phyloP scores from a whole-genome alignment of 2,329 filamentous ascomycete species.

The Magnaporthales sp. region DNA sequence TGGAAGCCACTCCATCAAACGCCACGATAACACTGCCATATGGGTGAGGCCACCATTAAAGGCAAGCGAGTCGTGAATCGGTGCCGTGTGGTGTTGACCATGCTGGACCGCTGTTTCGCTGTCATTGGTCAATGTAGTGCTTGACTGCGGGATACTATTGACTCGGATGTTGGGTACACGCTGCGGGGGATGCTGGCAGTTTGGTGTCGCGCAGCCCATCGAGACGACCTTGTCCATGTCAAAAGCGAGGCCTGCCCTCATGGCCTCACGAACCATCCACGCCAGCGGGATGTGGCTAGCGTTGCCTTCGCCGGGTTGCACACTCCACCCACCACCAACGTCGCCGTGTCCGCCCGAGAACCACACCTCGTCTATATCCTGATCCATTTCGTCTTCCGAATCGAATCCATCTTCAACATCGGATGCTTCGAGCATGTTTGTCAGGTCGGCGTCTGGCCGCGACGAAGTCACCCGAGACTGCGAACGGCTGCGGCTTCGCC shows the following conservation, averaged over 20 bases:
- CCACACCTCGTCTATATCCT: conserved; percentile 75
- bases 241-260: conserved; percentile 59
- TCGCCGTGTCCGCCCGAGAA: conserved; percentile 75
- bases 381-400: conserved; percentile 39
- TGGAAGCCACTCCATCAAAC: conserved; percentile 72
- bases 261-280: conserved; percentile 56
- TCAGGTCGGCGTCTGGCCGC: background rate
- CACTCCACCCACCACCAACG: conserved; percentile 68
- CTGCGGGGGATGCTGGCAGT: background rate
- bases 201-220: conserved; percentile 45
- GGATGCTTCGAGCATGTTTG: conserved; percentile 11
- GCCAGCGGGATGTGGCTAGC: conserved; percentile 56
- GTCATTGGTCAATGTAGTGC: background rate
- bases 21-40: conserved; percentile 58
- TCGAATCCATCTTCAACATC: conserved; percentile 27
- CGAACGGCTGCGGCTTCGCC: conserved; percentile 18
- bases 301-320: conserved; percentile 41
- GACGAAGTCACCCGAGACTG: conserved; percentile 21
- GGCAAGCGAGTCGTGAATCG: conserved; percentile 62
- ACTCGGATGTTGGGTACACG: conserved; percentile 24
- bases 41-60: conserved; percentile 50
- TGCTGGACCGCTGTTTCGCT: background rate
- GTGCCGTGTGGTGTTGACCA: conserved; percentile 29
- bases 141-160: conserved; percentile 18
- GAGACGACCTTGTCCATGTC: conserved; percentile 59